Evolutionary conservation across 352 stramenopile species (phyloP).

Genomic region (Globisporangium cylindrosporum): DNA sequence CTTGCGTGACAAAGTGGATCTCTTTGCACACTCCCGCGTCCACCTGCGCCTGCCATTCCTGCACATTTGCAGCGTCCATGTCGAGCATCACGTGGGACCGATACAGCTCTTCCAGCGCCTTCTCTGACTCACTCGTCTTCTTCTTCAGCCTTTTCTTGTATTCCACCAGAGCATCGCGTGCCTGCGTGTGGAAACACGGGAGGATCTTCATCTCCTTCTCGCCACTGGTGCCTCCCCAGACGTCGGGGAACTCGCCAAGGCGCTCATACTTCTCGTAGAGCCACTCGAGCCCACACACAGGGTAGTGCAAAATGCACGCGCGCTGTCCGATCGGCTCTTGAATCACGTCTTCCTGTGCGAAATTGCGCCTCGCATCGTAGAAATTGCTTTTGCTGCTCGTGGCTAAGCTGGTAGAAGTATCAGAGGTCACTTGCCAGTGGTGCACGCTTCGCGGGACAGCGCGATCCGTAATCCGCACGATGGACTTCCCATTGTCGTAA

Average conservation of each 20-base stretch:
- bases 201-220: slow-evolving; percentile 20
- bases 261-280: slow-evolving; percentile 36
- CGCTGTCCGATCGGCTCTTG: not conserved
- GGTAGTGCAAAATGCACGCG: slow-evolving; percentile 32
- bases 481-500: slow-evolving; percentile 47
- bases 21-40: slow-evolving; percentile 30
- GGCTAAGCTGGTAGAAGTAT: not conserved
- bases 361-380: slow-evolving; percentile 27
- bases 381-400: slow-evolving; percentile 24
- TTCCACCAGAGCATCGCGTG: slow-evolving; percentile 20
- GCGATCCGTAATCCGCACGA: slow-evolving; percentile 25
- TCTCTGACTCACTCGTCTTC: not conserved
- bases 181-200: slow-evolving; percentile 41
- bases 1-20: slow-evolving; percentile 24
- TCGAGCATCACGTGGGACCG: slow-evolving; percentile 27
- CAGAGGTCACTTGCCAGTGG: slow-evolving; percentile 22
- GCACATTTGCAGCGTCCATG: not conserved
- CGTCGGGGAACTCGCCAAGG: slow-evolving; percentile 23
- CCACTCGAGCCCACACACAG: slow-evolving; percentile 40
- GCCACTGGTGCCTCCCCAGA: slow-evolving; percentile 24
- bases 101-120: slow-evolving; percentile 20
- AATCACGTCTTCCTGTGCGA: slow-evolving; percentile 10
- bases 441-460: slow-evolving; percentile 29
- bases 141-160: not conserved
- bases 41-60: slow-evolving; percentile 25